A percentile compares a stretch with the other conserved stretches of the same genome.
phyloP scores from a whole-genome alignment of 2,329 filamentous ascomycete genomes.

The Pseudogymnoascus sp. region DNA sequence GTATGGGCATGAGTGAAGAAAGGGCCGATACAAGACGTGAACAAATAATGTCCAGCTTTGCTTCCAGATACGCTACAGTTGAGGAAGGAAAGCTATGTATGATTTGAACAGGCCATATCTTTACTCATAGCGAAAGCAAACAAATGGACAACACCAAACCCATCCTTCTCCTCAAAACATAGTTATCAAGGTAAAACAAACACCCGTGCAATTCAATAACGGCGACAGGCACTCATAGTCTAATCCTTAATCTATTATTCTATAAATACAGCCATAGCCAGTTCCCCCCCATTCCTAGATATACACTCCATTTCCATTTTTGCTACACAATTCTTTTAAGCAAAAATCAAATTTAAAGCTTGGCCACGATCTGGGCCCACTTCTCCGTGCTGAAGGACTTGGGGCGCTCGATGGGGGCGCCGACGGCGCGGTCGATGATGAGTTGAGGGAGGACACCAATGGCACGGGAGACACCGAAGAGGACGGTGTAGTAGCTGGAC shows the following conservation, averaged over 20 bases:
- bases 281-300: constrained; percentile 23
- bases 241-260: constrained; percentile 28
- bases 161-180: not conserved
- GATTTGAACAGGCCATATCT: no score
- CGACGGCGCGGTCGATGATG: constrained; percentile 97
- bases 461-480: constrained; percentile 96
- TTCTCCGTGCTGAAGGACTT: constrained; percentile 98
- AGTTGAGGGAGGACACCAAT: constrained; percentile 98
- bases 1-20: no score
- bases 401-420: constrained; percentile 94
- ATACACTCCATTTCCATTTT: constrained; percentile 27
- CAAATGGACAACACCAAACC: not conserved
- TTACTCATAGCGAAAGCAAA: no score
- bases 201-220: constrained; percentile 19
- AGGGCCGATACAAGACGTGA: not conserved
- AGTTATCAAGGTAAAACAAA: not conserved
- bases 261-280: constrained; percentile 29
- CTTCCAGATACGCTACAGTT: no score
- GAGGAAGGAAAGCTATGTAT: no score
- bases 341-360: constrained; percentile 55
- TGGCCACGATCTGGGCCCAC: constrained; percentile 89
- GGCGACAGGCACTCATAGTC: constrained; percentile 22
- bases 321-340: not conserved
- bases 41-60: not conserved
- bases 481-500: constrained; percentile 99